Evolutionary conservation across 768 basidiomycete genomes (phyloP).

Genomic region (Leccinum subtestaceum): DNA sequence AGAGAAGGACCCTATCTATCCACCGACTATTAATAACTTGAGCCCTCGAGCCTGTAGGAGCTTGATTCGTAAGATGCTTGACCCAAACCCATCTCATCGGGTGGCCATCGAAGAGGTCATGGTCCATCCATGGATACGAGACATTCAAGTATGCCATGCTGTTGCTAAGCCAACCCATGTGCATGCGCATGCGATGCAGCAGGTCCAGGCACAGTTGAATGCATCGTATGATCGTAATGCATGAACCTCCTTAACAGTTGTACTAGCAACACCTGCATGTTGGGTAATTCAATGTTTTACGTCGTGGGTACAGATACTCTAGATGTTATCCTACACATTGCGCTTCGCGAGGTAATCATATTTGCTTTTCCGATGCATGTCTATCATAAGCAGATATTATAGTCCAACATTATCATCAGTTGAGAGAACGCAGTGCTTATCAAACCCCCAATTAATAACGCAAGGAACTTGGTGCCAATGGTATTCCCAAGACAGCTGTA

Average conservation of each 20-base stretch:
- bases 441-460: neutral
- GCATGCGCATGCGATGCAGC: slow-evolving; percentile 63
- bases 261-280: neutral
- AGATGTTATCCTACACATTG: slow-evolving; percentile 21
- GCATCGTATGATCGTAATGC: slow-evolving; percentile 2
- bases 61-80: slow-evolving; percentile 89
- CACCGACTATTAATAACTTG: slow-evolving; percentile 82
- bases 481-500: slow-evolving; percentile 12
- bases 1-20: slow-evolving; percentile 33
- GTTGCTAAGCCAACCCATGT: slow-evolving; percentile 64
- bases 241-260: neutral
- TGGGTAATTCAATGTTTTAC: slow-evolving; percentile 1
- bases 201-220: slow-evolving; percentile 47
- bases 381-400: slow-evolving; percentile 22
- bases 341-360: slow-evolving; percentile 3
- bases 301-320: slow-evolving; percentile 9
- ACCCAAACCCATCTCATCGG: slow-evolving; percentile 83
- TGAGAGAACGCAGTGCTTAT: neutral
- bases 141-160: slow-evolving; percentile 80
- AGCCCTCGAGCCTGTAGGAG: slow-evolving; percentile 81
- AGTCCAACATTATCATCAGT: slow-evolving; percentile 14
- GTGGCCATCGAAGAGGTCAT: slow-evolving; percentile 78
- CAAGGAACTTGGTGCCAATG: neutral
- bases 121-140: slow-evolving; percentile 72
- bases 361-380: slow-evolving; percentile 8